A percentile compares a stretch with the other conserved stretches of the same genome.
These are phyloP conservation scores for Candida qinlingensis DNA, from an alignment of 805 yeast genomes.

Conservation along the genomic window DNA sequence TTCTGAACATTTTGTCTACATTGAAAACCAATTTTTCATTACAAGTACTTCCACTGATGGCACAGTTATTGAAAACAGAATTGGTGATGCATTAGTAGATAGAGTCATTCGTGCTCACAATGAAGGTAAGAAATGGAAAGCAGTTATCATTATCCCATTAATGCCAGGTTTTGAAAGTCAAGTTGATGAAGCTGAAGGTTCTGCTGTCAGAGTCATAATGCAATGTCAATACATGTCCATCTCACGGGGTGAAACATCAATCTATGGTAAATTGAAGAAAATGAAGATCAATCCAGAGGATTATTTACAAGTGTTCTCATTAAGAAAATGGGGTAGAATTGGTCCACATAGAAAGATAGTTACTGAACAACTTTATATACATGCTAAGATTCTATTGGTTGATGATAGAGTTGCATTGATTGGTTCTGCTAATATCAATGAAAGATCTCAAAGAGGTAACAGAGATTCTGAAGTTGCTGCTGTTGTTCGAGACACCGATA, in stretches of 20 bases:
- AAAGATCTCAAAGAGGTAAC: conserved; percentile 89
- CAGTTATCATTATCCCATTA: conserved; percentile 84
- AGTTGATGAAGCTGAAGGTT: conserved; percentile 90
- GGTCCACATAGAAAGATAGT: conserved; percentile 70
- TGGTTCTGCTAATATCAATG: conserved; percentile 97
- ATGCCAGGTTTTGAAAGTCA: conserved; percentile 97
- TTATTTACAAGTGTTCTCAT: conserved; percentile 84
- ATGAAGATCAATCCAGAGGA: conserved; percentile 85
- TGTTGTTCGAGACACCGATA: conserved; percentile 75
- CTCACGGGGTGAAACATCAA: conserved; percentile 82
- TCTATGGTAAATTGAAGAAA: conserved; percentile 73
- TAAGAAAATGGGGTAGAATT: conserved; percentile 93
- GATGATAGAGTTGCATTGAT: conserved; percentile 92
- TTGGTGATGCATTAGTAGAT: conserved; percentile 97
- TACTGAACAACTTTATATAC: conserved; percentile 90
- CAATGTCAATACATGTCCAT: conserved; percentile 94
- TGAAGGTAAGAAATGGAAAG: conserved; percentile 78
- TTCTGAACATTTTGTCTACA: conserved; percentile 87
- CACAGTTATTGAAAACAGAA: conserved; percentile 74
- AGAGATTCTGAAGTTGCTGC: conserved; percentile 96
- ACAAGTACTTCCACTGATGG: conserved; percentile 88
- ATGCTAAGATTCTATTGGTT: conserved; percentile 85
- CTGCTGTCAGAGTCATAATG: conserved; percentile 93
- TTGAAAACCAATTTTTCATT: conserved; percentile 93
- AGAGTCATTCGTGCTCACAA: conserved; percentile 84